These are phyloP conservation scores for Geotrichum bryndzae DNA, from an alignment of 1,139 yeast species.

Conservation along the genomic window DNA sequence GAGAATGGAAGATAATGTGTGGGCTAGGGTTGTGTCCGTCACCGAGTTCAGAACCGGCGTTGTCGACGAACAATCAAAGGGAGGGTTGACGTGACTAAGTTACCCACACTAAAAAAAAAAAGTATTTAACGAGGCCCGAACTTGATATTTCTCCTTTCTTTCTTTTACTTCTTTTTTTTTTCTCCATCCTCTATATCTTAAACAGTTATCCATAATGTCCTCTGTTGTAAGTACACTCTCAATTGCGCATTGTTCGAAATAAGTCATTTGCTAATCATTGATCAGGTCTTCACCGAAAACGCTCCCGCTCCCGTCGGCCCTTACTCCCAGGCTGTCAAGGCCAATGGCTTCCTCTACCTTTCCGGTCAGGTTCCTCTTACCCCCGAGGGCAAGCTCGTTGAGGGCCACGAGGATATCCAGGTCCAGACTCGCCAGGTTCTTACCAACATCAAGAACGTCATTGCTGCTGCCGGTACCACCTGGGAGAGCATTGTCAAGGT, in stretches of 20 bases:
- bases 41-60: neutral
- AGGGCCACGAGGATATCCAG: constrained; percentile 55
- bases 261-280: neutral
- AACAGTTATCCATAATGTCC: constrained; percentile 5
- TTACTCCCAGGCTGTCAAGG: constrained; percentile 89
- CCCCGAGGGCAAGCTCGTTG: constrained; percentile 65
- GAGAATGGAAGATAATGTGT: neutral
- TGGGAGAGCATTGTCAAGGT: constrained; percentile 79
- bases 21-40: neutral
- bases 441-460: constrained; percentile 65
- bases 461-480: constrained; percentile 77
- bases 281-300: constrained; percentile 45
- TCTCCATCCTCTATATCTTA: neutral
- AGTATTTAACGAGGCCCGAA: neutral
- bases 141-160: neutral
- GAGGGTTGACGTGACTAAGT: neutral
- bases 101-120: neutral
- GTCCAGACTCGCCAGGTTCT: constrained; percentile 83
- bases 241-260: neutral
- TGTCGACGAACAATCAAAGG: neutral
- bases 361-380: constrained; percentile 95
- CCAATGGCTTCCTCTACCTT: constrained; percentile 71
- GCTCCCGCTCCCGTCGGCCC: constrained; percentile 97
- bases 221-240: constrained; percentile 15
- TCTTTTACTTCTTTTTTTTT: neutral